A percentile compares a stretch with the other conserved stretches of the same genome.
phyloP scores from a whole-genome alignment of 176 grass and related monocot species.

The Pontederia paniculata region DNA sequence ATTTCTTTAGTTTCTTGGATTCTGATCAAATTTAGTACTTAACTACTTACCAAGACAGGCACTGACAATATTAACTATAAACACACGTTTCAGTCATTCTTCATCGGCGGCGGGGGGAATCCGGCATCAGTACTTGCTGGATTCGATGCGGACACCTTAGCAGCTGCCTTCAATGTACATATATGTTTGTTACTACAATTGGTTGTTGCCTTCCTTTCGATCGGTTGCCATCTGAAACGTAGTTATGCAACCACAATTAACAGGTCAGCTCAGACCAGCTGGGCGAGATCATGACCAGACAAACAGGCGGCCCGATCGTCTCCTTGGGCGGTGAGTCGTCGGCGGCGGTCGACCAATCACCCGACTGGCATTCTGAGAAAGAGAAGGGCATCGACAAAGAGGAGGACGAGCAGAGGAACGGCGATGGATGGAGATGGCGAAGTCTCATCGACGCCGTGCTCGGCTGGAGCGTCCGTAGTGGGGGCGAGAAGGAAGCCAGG shows the following conservation, averaged over 20 bases:
- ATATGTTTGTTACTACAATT: neutral
- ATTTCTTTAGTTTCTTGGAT: neutral
- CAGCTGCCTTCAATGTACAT: constrained; percentile 1
- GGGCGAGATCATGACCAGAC: neutral
- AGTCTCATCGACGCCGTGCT: neutral
- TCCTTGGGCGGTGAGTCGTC: neutral
- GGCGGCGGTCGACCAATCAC: too few species aligned
- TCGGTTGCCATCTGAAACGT: neutral
- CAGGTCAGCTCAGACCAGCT: constrained; percentile 8
- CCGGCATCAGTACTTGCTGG: constrained; percentile 1
- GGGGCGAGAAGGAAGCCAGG: too few species aligned
- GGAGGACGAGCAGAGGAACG: neutral
- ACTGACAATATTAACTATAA: too few species aligned
- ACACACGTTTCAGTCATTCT: neutral
- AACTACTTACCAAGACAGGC: too few species aligned
- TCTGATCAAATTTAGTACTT: too few species aligned
- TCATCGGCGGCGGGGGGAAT: neutral
- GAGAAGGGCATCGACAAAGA: neutral
- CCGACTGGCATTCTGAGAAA: too few species aligned
- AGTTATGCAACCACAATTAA: neutral
- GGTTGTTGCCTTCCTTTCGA: neutral
- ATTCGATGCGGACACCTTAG: neutral
- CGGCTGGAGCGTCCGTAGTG: neutral
- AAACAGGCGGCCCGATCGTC: neutral
- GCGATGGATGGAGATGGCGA: neutral